Percentiles rank a stretch among this genome's conserved stretches.
These are phyloP conservation scores for Pythium periplocum DNA, from an alignment of 352 stramenopile genomes.

Conservation along the genomic window DNA sequence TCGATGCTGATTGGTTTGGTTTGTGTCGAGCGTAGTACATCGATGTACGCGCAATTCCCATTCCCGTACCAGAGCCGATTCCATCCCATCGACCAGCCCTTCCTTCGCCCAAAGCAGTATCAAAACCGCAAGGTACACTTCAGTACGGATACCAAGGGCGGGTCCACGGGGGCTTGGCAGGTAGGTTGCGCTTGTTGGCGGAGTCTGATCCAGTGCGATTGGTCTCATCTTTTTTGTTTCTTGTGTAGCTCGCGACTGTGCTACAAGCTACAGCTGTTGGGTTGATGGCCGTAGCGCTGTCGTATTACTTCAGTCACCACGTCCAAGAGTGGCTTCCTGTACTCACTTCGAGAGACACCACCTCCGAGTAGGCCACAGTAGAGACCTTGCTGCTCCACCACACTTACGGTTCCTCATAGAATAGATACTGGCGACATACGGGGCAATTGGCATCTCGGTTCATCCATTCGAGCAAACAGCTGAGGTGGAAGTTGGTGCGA, in stretches of 20 bases:
- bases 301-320: constrained; percentile 15
- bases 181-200: constrained; percentile 4
- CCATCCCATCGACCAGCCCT: constrained; percentile 11
- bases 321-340: constrained; percentile 11
- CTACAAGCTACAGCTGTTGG: constrained; percentile 10
- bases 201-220: not conserved
- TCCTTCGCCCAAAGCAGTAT: constrained; percentile 14
- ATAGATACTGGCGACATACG: constrained; percentile 82
- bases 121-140: constrained; percentile 3
- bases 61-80: constrained; percentile 21
- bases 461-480: constrained; percentile 84
- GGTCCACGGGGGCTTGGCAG: not conserved
- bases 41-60: constrained; percentile 20
- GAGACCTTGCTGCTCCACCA: too few relatives aligned
- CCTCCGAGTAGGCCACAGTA: not conserved
- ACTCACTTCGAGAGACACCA: not conserved
- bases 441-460: constrained; percentile 82
- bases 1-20: not conserved
- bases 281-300: constrained; percentile 10
- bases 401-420: constrained; percentile 70
- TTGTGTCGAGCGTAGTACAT: constrained; percentile 5
- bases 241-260: constrained; percentile 5
- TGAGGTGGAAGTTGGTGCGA: constrained; percentile 87
- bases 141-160: not conserved
- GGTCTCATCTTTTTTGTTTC: not conserved